Percentiles rank a stretch among this genome's conserved stretches.
Conservation (phyloP, 164 flowering plant species). For the Litsea cubeba region DNA sequence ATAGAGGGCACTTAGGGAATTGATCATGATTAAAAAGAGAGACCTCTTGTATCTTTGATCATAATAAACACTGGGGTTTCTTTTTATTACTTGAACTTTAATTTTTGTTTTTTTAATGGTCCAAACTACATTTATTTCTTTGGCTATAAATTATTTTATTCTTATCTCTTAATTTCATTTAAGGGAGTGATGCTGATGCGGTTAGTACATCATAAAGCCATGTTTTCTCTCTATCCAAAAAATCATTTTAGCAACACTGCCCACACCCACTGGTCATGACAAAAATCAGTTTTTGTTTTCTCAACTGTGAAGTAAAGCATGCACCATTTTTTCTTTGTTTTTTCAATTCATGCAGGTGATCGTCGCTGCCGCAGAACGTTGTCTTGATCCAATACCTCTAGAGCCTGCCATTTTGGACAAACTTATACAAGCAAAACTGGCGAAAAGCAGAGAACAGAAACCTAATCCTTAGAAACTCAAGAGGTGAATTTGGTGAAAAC, state of each 20-base stretch:
- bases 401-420: conserved; percentile 92
- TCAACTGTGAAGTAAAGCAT: background rate
- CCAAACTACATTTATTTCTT: background rate
- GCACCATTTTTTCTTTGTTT: background rate
- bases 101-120: background rate
- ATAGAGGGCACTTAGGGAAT: no score
- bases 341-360: conserved; percentile 50
- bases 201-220: background rate
- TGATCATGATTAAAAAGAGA: no score
- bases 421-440: conserved; percentile 81
- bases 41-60: no score
- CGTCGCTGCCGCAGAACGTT: conserved; percentile 79
- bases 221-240: background rate
- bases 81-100: no score
- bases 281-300: background rate
- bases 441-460: conserved; percentile 40
- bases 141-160: background rate
- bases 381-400: conserved; percentile 81
- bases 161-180: background rate
- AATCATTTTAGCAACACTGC: background rate
- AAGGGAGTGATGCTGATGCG: no score
- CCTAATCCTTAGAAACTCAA: conserved; percentile 13
- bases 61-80: no score
- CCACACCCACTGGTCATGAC: background rate
- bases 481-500: background rate